These are phyloP conservation scores for Opeltia flavorubescens DNA, from an alignment of 495 filamentous ascomycete species.

Conservation along the genomic window DNA sequence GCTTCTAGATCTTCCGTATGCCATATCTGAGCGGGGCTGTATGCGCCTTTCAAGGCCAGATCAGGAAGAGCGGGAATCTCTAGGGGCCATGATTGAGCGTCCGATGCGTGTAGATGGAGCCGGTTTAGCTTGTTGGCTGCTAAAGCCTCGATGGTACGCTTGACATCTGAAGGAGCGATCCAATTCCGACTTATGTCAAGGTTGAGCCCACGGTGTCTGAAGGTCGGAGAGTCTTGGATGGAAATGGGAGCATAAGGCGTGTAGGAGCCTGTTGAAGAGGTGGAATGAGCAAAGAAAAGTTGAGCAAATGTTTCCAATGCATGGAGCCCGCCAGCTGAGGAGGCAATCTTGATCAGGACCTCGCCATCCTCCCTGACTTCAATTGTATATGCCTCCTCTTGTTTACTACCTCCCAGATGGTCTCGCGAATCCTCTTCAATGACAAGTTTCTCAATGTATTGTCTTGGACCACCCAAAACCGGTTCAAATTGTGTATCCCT, in stretches of 20 bases:
- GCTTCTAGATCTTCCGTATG: constrained; percentile 40
- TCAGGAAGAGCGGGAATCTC: constrained; percentile 59
- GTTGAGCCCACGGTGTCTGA: constrained; percentile 55
- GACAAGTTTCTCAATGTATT: constrained; percentile 21
- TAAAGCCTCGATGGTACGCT: constrained; percentile 56
- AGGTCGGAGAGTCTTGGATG: constrained; percentile 9
- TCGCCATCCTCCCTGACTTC: constrained; percentile 23
- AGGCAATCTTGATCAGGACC: constrained; percentile 33
- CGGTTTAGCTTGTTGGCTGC: constrained; percentile 67
- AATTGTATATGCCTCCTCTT: constrained; percentile 36
- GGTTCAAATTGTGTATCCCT: constrained; percentile 52
- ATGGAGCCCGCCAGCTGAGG: constrained; percentile 40
- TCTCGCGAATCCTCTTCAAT: constrained; percentile 14
- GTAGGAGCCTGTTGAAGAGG: constrained; percentile 17
- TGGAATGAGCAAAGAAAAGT: constrained; percentile 27
- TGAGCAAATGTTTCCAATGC: constrained; percentile 47
- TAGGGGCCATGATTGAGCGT: constrained; percentile 74
- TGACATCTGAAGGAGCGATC: constrained; percentile 46
- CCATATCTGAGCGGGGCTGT: constrained; percentile 45
- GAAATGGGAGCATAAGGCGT: constrained; percentile 8
- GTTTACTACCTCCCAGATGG: constrained; percentile 23
- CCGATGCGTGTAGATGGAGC: constrained; percentile 65
- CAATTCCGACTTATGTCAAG: constrained; percentile 57
- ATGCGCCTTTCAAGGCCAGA: constrained; percentile 53
- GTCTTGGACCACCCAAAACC: constrained; percentile 13